Conservation (phyloP, 441 rosid genomes). For the Euphorbia schlechtendalii region DNA sequence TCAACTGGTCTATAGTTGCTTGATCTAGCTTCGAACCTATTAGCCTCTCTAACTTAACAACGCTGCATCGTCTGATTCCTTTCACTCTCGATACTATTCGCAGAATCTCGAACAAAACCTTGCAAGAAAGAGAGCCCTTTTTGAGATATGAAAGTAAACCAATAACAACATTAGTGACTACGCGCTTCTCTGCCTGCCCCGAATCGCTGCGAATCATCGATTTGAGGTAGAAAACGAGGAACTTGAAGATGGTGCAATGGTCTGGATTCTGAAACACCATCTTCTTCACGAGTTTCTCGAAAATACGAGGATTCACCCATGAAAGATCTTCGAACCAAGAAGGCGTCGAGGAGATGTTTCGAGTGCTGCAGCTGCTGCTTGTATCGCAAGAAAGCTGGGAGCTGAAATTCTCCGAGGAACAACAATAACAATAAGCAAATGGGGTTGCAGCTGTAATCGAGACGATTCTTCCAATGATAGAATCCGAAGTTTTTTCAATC, state of each 20-base stretch:
- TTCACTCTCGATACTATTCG: constrained; percentile 26
- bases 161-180: constrained; percentile 25
- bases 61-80: constrained; percentile 16
- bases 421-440: constrained; percentile 18
- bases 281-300: constrained; percentile 24
- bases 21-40: constrained; percentile 44
- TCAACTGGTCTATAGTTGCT: constrained; percentile 42
- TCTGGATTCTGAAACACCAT: constrained; percentile 30
- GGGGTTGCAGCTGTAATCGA: constrained; percentile 30
- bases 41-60: constrained; percentile 30
- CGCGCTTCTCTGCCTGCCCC: constrained; percentile 25
- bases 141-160: constrained; percentile 34
- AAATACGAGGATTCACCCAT: constrained; percentile 30
- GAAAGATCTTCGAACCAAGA: constrained; percentile 51
- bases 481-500: constrained; percentile 29
- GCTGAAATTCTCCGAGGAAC: constrained; percentile 27
- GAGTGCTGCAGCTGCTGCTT: constrained; percentile 26
- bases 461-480: constrained; percentile 28
- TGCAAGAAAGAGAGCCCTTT: constrained; percentile 33
- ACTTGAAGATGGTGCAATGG: constrained; percentile 30
- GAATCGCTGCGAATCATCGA: constrained; percentile 21
- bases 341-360: constrained; percentile 18
- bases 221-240: constrained; percentile 37
- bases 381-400: constrained; percentile 29
- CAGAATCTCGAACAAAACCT: constrained; percentile 31